Conservation (phyloP, 2,329 filamentous ascomycete genomes). For the Monilinia fructicola region DNA sequence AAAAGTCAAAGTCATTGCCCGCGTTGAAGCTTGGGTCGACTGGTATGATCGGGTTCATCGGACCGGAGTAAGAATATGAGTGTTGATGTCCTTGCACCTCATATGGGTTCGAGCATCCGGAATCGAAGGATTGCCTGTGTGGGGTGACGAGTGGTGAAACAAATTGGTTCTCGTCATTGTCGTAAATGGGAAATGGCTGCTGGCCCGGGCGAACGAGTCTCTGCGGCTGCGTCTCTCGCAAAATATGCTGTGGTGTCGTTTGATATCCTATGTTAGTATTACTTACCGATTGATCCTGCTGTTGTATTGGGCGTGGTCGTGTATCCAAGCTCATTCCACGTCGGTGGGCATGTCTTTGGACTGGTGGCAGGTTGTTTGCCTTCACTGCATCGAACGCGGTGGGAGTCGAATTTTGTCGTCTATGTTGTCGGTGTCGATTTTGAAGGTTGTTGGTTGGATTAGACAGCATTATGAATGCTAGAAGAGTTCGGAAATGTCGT, state of each 20-base stretch:
- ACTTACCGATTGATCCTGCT: constrained; percentile 47
- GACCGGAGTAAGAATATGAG: constrained; percentile 42
- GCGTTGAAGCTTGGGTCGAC: constrained; percentile 42
- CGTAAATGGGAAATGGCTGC: constrained; percentile 34
- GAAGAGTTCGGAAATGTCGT: constrained; percentile 66
- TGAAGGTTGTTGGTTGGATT: constrained; percentile 71
- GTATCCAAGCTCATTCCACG: constrained; percentile 84
- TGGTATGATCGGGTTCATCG: constrained; percentile 46
- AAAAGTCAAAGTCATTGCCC: constrained; percentile 39
- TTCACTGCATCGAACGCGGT: constrained; percentile 73
- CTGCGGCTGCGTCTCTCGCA: constrained; percentile 90
- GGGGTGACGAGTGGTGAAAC: constrained; percentile 57
- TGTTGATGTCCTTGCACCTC: constrained; percentile 28
- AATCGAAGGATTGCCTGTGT: constrained; percentile 53
- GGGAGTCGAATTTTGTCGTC: constrained; percentile 85
- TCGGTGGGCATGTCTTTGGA: constrained; percentile 62
- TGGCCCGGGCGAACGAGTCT: constrained; percentile 76
- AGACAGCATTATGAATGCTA: constrained; percentile 74
- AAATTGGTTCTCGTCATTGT: constrained; percentile 54
- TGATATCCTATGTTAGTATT: constrained; percentile 56
- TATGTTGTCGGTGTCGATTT: constrained; percentile 71
- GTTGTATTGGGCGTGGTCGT: constrained; percentile 56
- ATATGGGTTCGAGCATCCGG: constrained; percentile 44
- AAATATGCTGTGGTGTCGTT: constrained; percentile 68
- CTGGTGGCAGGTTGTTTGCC: constrained; percentile 63